Conservation (phyloP, 2,329 filamentous ascomycete species). For the Septoria petroselini region DNA sequence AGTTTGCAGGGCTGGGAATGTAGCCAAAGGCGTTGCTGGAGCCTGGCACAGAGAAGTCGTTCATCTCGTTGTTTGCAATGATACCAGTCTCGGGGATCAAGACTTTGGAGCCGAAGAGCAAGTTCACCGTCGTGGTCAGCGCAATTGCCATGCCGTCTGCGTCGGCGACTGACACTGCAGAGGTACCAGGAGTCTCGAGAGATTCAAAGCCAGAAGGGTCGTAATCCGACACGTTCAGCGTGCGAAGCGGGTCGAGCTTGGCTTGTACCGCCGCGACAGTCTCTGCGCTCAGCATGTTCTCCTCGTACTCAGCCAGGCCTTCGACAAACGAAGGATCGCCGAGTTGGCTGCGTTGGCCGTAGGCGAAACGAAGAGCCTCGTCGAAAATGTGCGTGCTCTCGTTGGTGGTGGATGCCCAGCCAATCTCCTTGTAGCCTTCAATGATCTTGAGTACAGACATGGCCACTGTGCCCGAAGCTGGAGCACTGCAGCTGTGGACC, state of each 20-base stretch:
- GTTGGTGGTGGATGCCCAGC: slow-evolving; percentile 55
- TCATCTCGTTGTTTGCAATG: slow-evolving; percentile 60
- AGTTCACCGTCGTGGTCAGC: slow-evolving; percentile 82
- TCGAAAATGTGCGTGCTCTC: slow-evolving; percentile 77
- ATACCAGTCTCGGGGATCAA: slow-evolving; percentile 80
- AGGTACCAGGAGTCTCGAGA: slow-evolving; percentile 69
- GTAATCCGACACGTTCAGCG: slow-evolving; percentile 71
- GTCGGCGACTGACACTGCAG: slow-evolving; percentile 71
- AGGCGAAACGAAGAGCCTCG: slow-evolving; percentile 87
- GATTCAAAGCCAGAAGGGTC: slow-evolving; percentile 64
- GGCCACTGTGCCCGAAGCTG: slow-evolving; percentile 73
- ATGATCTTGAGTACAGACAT: slow-evolving; percentile 77
- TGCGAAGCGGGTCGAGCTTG: slow-evolving; percentile 69
- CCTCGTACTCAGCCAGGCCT: slow-evolving; percentile 62
- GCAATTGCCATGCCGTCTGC: slow-evolving; percentile 70
- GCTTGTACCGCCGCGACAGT: slow-evolving; percentile 59
- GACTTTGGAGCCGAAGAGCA: slow-evolving; percentile 75
- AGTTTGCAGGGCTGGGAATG: slow-evolving; percentile 75
- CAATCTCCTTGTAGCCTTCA: slow-evolving; percentile 68
- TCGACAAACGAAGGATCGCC: slow-evolving; percentile 77
- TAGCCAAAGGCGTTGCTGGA: slow-evolving; percentile 80
- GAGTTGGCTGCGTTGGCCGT: slow-evolving; percentile 69
- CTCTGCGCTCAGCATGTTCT: slow-evolving; percentile 61
- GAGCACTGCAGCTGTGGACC: slow-evolving; percentile 67
- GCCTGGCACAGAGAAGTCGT: slow-evolving; percentile 83